Conservation (phyloP, 225 moss, liverwort and hornwort species). For the Neckera pumila region DNA sequence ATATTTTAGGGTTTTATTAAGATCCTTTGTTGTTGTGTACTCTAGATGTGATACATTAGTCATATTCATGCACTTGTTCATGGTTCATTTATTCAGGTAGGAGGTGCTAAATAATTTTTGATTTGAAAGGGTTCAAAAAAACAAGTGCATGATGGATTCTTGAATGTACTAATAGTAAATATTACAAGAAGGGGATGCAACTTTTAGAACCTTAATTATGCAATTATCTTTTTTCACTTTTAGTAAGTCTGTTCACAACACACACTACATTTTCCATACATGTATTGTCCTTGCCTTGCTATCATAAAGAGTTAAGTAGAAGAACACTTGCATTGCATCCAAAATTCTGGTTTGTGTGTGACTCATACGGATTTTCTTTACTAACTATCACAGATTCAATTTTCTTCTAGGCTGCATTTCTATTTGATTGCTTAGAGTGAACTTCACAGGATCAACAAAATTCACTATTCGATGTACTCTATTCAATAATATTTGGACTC, state of each 20-base stretch:
- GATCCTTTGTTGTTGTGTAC: neutral
- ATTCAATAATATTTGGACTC: neutral
- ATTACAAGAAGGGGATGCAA: neutral
- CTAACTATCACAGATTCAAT: too few species aligned
- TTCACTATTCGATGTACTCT: neutral
- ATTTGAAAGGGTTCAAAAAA: neutral
- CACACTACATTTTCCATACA: neutral
- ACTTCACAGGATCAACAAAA: neutral
- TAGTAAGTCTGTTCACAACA: accelerated
- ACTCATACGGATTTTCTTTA: neutral
- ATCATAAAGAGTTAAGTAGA: neutral
- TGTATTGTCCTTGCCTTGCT: neutral
- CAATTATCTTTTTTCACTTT: neutral
- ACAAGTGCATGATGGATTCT: neutral
- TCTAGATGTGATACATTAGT: neutral
- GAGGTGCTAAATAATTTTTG: accelerated
- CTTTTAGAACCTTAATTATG: neutral
- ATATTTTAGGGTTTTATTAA: neutral
- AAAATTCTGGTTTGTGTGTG: neutral
- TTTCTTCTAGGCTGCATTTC: neutral
- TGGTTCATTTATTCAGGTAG: neutral
- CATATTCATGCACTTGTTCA: too few species aligned
- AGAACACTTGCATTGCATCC: neutral
- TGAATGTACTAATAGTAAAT: too few species aligned
- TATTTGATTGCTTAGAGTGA: neutral